Conservation (phyloP, 2,329 filamentous ascomycete genomes). For the Colletotrichum brevisporum region DNA sequence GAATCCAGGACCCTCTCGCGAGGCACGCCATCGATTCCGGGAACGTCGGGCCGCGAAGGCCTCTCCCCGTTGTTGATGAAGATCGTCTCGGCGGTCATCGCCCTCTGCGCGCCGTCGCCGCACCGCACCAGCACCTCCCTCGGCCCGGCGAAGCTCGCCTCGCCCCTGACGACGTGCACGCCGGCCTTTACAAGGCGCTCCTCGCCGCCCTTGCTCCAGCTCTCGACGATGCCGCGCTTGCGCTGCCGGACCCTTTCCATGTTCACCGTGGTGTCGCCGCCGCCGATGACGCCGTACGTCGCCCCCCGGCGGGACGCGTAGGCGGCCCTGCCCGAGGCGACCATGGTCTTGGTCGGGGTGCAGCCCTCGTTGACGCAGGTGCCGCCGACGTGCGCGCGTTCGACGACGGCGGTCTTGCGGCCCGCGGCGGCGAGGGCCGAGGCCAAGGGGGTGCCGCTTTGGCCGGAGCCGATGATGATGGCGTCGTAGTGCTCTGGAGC, state of each 20-base stretch:
- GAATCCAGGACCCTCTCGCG: slow-evolving; percentile 59
- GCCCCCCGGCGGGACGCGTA: slow-evolving; percentile 56
- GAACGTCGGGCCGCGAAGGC: slow-evolving; percentile 54
- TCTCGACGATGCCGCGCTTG: slow-evolving; percentile 67
- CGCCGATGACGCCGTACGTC: slow-evolving; percentile 61
- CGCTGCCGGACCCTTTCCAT: slow-evolving; percentile 65
- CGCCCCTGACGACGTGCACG: slow-evolving; percentile 61
- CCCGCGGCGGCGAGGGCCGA: slow-evolving; percentile 60
- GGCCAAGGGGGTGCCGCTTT: slow-evolving; percentile 65
- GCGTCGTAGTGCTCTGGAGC: slow-evolving; percentile 50
- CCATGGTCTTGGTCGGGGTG: slow-evolving; percentile 71
- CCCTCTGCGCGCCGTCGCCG: slow-evolving; percentile 49
- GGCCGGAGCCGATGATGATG: slow-evolving; percentile 67
- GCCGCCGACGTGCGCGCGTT: slow-evolving; percentile 64
- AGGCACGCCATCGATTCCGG: slow-evolving; percentile 54
- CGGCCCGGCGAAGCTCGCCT: slow-evolving; percentile 58
- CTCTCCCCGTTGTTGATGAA: slow-evolving; percentile 63
- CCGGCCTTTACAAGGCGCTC: slow-evolving; percentile 55
- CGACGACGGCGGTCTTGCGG: slow-evolving; percentile 61
- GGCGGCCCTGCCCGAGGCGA: slow-evolving; percentile 65
- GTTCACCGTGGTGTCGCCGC: slow-evolving; percentile 54
- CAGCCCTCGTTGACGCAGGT: slow-evolving; percentile 70
- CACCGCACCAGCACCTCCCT: slow-evolving; percentile 54
- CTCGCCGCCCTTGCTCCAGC: slow-evolving; percentile 64
- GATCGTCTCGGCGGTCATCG: slow-evolving; percentile 56